These are phyloP conservation scores for Eimeria sp. DNA, from an alignment of 169 alveolate genomes.

Conservation along the genomic window DNA sequence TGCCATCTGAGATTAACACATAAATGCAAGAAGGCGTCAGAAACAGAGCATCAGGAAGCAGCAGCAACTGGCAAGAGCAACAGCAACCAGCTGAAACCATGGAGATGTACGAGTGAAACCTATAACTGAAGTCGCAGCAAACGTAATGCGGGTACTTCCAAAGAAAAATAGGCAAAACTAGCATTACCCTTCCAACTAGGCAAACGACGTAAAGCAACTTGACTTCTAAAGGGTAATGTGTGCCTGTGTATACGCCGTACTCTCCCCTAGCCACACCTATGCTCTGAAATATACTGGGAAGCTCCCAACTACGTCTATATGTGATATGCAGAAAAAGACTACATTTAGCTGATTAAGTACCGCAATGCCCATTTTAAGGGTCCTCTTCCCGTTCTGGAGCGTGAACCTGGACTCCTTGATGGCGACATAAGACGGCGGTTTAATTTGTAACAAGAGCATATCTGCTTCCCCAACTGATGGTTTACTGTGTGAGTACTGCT, in stretches of 20 bases:
- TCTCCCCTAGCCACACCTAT: background rate
- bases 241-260: background rate
- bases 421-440: conserved; percentile 35
- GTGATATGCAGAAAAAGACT: background rate
- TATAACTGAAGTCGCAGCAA: background rate
- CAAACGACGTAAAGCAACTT: background rate
- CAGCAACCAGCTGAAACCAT: background rate
- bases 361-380: conserved; percentile 43
- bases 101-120: background rate
- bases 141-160: background rate
- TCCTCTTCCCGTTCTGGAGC: conserved; percentile 42
- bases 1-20: conserved; percentile 11
- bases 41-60: background rate
- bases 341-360: background rate
- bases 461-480: conserved; percentile 45
- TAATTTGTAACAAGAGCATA: conserved; percentile 13
- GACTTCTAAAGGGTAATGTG: background rate
- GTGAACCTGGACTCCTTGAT: conserved; percentile 59
- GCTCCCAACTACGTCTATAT: background rate
- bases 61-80: background rate
- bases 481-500: conserved; percentile 38
- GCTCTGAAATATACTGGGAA: background rate
- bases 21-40: background rate
- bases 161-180: background rate
- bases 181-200: background rate